These are phyloP conservation scores for Tetracentron sinense DNA, from an alignment of 164 flowering plant genomes.

Conservation along the genomic window DNA sequence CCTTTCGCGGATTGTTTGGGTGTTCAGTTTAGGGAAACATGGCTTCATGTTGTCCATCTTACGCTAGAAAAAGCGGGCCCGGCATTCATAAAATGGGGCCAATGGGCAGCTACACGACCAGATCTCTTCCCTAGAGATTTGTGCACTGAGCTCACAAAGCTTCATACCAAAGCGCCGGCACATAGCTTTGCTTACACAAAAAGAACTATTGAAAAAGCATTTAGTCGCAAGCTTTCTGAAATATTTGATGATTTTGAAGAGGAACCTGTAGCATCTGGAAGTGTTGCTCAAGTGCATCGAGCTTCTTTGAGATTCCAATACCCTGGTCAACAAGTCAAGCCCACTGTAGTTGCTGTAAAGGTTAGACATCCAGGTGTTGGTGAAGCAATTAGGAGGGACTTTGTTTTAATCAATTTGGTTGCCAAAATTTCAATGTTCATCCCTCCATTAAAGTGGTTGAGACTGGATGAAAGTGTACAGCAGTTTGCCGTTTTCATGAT, in stretches of 20 bases:
- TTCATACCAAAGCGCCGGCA: slow-evolving; percentile 69
- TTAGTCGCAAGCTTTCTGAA: slow-evolving; percentile 60
- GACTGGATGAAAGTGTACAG: slow-evolving; percentile 79
- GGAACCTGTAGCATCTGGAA: slow-evolving; percentile 82
- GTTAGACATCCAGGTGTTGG: slow-evolving; percentile 90
- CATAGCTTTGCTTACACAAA: slow-evolving; percentile 63
- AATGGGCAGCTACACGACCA: slow-evolving; percentile 86
- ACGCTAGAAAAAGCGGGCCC: slow-evolving; percentile 87
- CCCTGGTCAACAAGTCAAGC: slow-evolving; percentile 52
- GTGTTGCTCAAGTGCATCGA: slow-evolving; percentile 81
- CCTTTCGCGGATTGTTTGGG: slow-evolving; percentile 64
- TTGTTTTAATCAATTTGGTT: slow-evolving; percentile 48
- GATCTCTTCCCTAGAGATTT: slow-evolving; percentile 76
- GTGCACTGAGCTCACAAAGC: slow-evolving; percentile 58
- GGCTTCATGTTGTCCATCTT: slow-evolving; percentile 52
- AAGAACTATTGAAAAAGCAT: slow-evolving; percentile 62
- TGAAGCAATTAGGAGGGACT: slow-evolving; percentile 75
- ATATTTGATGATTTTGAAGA: slow-evolving; percentile 78
- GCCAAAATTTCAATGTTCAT: slow-evolving; percentile 60
- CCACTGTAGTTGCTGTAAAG: slow-evolving; percentile 76
- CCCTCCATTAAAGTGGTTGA: slow-evolving; percentile 67
- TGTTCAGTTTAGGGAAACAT: slow-evolving; percentile 42
- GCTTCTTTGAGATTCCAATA: slow-evolving; percentile 57
- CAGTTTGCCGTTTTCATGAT: slow-evolving; percentile 86
- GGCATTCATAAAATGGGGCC: slow-evolving; percentile 91